Percentiles rank a stretch among this genome's conserved stretches.
These are phyloP conservation scores for Cryptococcus sp. DNA, from an alignment of 1,284 basidiomycete species.

Conservation along the genomic window DNA sequence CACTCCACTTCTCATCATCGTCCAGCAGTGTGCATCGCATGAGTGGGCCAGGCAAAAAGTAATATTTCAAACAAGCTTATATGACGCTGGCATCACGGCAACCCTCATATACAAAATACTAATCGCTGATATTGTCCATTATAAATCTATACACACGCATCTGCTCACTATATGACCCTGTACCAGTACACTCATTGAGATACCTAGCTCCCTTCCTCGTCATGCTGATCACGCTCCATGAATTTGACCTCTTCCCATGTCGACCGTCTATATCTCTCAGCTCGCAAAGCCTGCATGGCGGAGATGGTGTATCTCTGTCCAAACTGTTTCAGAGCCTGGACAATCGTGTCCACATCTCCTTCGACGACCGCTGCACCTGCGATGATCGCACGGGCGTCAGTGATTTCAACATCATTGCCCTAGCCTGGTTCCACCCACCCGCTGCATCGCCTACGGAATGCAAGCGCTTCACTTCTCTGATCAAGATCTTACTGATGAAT, in stretches of 20 bases:
- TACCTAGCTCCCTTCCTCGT: not conserved
- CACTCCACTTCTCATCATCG: too few species aligned
- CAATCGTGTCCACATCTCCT: slow-evolving; percentile 33
- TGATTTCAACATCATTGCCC: too few species aligned
- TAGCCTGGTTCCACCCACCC: slow-evolving; percentile 15
- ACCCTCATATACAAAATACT: too few species aligned
- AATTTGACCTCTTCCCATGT: slow-evolving; percentile 27
- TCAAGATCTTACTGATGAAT: slow-evolving; percentile 40
- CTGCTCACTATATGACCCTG: too few species aligned
- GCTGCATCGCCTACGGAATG: slow-evolving; percentile 23
- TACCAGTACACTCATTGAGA: too few species aligned
- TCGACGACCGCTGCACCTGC: slow-evolving; percentile 28
- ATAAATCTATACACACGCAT: too few species aligned
- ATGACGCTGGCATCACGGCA: too few species aligned
- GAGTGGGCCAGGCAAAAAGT: too few species aligned
- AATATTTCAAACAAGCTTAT: too few species aligned
- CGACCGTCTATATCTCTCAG: slow-evolving; percentile 25
- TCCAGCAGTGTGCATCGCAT: too few species aligned
- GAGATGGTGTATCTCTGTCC: slow-evolving; percentile 32
- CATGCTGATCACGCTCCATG: slow-evolving; percentile 24
- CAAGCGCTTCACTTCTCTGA: slow-evolving; percentile 42
- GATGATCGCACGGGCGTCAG: not conserved
- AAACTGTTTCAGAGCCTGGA: slow-evolving; percentile 30
- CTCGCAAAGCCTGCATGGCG: slow-evolving; percentile 29
- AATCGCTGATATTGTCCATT: too few species aligned